Base-by-base conservation (phyloP, 176 grass and related monocot genomes). In the Eleusine indica region DNA sequence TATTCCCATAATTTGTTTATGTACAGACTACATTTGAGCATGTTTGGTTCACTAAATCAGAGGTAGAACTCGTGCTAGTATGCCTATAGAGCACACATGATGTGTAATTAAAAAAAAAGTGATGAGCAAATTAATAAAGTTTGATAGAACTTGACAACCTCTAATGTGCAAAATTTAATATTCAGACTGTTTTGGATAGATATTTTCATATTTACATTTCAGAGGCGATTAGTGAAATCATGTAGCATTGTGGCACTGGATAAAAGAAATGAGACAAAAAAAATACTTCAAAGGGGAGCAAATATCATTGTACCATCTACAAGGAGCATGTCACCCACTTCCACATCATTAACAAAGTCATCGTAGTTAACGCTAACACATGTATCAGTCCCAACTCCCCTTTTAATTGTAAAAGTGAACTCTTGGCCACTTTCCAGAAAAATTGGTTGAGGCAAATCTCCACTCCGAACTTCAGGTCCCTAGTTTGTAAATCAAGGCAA, bases 331-430 rank as follows among this genome's bases (percentile, higher is more conserved):
- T 92, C 96, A 71, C 93, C 96, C 56, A 83, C 93, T 94, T 96
- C 93, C 29, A 99, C 91, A 91, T 99, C 96, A 8, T 84, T 96
- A 83, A 99, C 91, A 66, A 99, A 99, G 86, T 92, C 96, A 25
- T 99, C 93, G 73, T 96, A 99, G 65, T 96, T 99, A 37, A 99
- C 96, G 80, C 96, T 94, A 49, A 98, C 93, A 89, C 90, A 95
- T 58, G 91, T 93, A 73, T 93, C 96, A 57, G 91, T 94, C 44
- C 96, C 89, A 79, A 99, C 91, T 80, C 96, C 96, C 57, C 89
- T 86, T 74, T 92, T 92, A 70, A 94, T 92, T 67, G 91, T 96
- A 75, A 99, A 96, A 22, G 89, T 96, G 86, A 96, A 99, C 11
- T 92, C 93, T 37, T 94, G 96, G 37, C 93, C 89, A 25, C 68